Evolutionary conservation across 2,329 filamentous ascomycete genomes (phyloP), one percentile per base, ranked within the genome.

Genomic region (Mycocentrospora acerina): DNA sequence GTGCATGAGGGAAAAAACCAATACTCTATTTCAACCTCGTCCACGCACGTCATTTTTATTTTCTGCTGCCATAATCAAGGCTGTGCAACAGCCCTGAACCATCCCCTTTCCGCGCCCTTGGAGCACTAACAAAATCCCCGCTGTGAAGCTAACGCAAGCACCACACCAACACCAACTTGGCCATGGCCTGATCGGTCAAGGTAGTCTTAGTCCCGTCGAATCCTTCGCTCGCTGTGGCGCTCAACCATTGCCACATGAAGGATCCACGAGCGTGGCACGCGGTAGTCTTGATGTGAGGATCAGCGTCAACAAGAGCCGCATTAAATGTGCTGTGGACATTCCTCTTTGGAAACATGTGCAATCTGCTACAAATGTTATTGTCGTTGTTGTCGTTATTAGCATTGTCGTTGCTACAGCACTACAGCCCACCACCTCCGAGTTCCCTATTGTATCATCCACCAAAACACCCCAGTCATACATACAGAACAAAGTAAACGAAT

Each of bases 21-120:
- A 37, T 45, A 57, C 48, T 50, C 53, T 57, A 55, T 49, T 53
- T 40, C 41, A 37, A 58, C 51, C 32, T 53, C 46, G 25, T 24
- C 39, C 27, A 35, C 15, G 36, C 37, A 33, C 32, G n/a, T 18
- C 25, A 29, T 22, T 9, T 22, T 22, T 22, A 22, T 22, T 6
- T 22, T 22, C 5, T 9, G 9, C 19, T 22, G 5, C 19, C 19
- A 22, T 9, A 22, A 5, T 5, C 19, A 22, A 22, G 19, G 19
- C 19, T 9, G 19, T 6, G 19, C 19, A 22, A 22, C 19, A 22
- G 19, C 19, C 19, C 19, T 22, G 19, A 22, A 22, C 19, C 19
- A 5, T 22, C 19, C 19, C 19, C 19, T 22, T n/a, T 22, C 19
- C 19, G 19, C 5, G 5, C 19, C 19, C 9, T 9, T 22, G 19